Evolutionary conservation across 2,329 filamentous ascomycete species (phyloP).

Genomic region (Myriosclerotinia scirpicola): DNA sequence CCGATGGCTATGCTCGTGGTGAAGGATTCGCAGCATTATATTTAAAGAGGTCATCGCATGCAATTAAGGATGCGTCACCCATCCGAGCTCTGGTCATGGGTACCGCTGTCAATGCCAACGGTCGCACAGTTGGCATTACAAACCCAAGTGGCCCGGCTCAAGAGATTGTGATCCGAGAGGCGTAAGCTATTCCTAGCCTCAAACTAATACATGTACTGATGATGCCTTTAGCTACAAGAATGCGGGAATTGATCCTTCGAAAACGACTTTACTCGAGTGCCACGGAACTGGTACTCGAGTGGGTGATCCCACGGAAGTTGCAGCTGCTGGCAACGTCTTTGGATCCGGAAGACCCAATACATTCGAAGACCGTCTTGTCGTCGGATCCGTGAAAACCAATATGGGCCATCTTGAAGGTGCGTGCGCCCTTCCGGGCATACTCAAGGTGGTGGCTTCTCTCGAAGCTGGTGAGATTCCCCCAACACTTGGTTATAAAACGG

Average conservation of each 20-base stretch:
- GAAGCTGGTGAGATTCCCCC: slow-evolving; percentile 11
- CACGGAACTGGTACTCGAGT: slow-evolving; percentile 31
- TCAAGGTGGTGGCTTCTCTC: slow-evolving; percentile 6
- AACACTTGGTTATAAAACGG: background rate
- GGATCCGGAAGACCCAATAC: background rate
- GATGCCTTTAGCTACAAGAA: slow-evolving; percentile 28
- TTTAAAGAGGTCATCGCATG: slow-evolving; percentile 58
- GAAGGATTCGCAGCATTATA: slow-evolving; percentile 60
- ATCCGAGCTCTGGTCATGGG: slow-evolving; percentile 49
- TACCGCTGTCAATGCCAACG: slow-evolving; percentile 57
- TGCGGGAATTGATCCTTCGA: slow-evolving; percentile 42
- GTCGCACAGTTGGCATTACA: slow-evolving; percentile 56
- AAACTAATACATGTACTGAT: background rate
- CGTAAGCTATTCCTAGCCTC: too few species aligned
- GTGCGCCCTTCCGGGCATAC: background rate
- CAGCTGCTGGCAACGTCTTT: slow-evolving; percentile 15
- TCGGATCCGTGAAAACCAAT: slow-evolving; percentile 34
- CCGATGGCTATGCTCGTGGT: slow-evolving; percentile 62
- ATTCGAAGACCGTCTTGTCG: too few species aligned
- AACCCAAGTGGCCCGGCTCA: slow-evolving; percentile 46
- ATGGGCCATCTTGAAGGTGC: slow-evolving; percentile 31
- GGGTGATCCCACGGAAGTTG: slow-evolving; percentile 29
- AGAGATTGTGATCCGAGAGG: background rate
- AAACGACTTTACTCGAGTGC: slow-evolving; percentile 3
- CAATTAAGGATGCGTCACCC: slow-evolving; percentile 43